These are phyloP conservation scores for Amphibolis antarctica DNA, from an alignment of 106 monocot species.

Conservation along the genomic window DNA sequence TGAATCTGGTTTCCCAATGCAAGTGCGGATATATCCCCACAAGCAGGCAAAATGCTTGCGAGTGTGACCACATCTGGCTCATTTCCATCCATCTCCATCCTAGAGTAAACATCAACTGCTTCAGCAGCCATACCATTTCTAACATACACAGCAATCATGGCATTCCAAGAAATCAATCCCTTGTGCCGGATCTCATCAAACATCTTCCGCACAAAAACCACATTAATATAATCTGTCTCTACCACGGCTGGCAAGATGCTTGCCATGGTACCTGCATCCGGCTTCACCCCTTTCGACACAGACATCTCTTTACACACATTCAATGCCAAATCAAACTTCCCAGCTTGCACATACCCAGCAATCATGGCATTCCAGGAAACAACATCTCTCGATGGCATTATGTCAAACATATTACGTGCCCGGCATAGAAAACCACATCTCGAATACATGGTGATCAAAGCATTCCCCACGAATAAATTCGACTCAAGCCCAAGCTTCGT, in stretches of 20 bases:
- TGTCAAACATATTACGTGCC: conserved; percentile 37
- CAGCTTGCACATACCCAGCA: conserved; percentile 40
- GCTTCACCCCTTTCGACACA: conserved; percentile 8
- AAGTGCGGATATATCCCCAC: conserved; percentile 60
- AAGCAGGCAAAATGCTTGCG: conserved; percentile 65
- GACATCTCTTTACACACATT: conserved; percentile 42
- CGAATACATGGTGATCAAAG: conserved; percentile 45
- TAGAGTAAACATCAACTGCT: conserved; percentile 46
- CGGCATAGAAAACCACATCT: conserved; percentile 5
- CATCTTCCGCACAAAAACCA: conserved; percentile 31
- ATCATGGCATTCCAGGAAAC: conserved; percentile 83
- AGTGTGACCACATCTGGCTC: conserved; percentile 59
- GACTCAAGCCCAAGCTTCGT: conserved; percentile 38
- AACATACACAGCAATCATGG: conserved; percentile 70
- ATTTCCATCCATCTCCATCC: conserved; percentile 37
- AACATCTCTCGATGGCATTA: conserved; percentile 45
- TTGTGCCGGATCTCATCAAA: conserved; percentile 51
- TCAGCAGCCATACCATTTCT: conserved; percentile 43
- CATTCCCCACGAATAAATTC: conserved; percentile 55
- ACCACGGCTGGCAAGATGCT: conserved; percentile 48
- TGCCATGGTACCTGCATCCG: conserved; percentile 78
- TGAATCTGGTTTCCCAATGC: conserved; percentile 45
- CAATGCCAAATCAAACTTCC: conserved; percentile 25
- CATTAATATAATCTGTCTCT: conserved; percentile 9
- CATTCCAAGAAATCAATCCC: conserved; percentile 71